A percentile compares a stretch with the other conserved stretches of the same genome.
These are phyloP conservation scores for Cutaneotrichosporon sp. DNA, from an alignment of 1,284 basidiomycete species.

Conservation along the genomic window DNA sequence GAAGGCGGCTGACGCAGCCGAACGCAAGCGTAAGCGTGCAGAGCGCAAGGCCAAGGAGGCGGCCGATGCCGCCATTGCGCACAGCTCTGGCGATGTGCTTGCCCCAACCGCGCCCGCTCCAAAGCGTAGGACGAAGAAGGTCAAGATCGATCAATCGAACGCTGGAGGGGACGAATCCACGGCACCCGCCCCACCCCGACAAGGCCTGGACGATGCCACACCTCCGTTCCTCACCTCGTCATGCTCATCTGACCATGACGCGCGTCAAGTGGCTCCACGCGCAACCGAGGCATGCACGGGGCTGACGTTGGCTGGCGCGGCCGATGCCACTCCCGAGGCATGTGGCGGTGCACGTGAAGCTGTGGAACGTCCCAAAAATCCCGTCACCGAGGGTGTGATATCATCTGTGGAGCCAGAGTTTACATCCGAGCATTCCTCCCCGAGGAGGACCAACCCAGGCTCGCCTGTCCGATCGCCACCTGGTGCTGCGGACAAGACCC, in stretches of 20 bases:
- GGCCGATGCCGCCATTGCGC: constrained; percentile 7
- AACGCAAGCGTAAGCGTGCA: constrained; percentile 24
- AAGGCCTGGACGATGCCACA: neutral
- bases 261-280: neutral
- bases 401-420: neutral
- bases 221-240: neutral
- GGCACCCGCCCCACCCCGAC: neutral
- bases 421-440: neutral
- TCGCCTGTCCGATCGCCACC: neutral
- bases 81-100: neutral
- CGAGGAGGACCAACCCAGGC: neutral
- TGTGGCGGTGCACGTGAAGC: neutral
- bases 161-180: neutral
- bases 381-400: neutral
- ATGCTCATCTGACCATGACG: neutral
- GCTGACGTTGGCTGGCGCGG: neutral
- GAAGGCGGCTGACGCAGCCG: constrained; percentile 29
- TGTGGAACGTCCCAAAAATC: neutral
- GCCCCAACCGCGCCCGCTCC: neutral
- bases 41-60: constrained; percentile 24
- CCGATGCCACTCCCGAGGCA: neutral
- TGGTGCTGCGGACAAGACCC: neutral
- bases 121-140: neutral
- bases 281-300: neutral
- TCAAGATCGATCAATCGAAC: neutral